Evolutionary conservation across 306 rosid genomes (phyloP), one percentile per base, ranked within the genome.

Genomic region (Acacia crassicarpa): DNA sequence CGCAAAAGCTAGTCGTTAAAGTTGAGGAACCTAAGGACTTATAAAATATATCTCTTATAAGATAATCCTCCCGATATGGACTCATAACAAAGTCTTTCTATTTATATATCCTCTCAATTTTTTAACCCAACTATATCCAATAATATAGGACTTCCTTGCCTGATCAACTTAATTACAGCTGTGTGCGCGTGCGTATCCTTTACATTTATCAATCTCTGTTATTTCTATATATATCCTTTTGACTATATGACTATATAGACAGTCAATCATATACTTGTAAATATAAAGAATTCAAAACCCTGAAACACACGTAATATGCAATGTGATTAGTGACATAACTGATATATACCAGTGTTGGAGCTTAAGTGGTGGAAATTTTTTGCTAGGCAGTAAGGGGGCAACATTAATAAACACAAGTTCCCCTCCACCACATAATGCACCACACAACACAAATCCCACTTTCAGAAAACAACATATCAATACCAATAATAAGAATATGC

Each of bases 311-410:
- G 84, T 85, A 80, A 71, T 79, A 40, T 67, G n/a, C n/a, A n/a
- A n/a, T n/a, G 56, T 51, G 40, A 48, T 48, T 48, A 48, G 53
- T 48, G 53, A 48, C 53, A 14, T 48, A 13, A 12, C 53, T 48
- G 19, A 58, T 22, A 58, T 23, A 58, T 27, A 78, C 75, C 83
- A 35, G 83, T 83, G 90, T 78, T 86, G 58, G 56, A 66, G 9
- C 58, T 22, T 69, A 61, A 90, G 88, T 61, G 86, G 85, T 79
- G 78, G 79, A 70, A 81, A 79, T 68, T 81, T 49, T 48, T 56
- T 89, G 92, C 86, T 58, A 68, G 63, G 87, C 72, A 79, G 81
- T 22, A 83, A 56, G 89, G 90, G 77, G 85, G 86, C 90, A 90
- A 79, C 80, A 54, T 66, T 86, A 80, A 86, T 88, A 90, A 84